Conservation (phyloP, 352 stramenopile genomes). For the Blastocystis sp. region DNA sequence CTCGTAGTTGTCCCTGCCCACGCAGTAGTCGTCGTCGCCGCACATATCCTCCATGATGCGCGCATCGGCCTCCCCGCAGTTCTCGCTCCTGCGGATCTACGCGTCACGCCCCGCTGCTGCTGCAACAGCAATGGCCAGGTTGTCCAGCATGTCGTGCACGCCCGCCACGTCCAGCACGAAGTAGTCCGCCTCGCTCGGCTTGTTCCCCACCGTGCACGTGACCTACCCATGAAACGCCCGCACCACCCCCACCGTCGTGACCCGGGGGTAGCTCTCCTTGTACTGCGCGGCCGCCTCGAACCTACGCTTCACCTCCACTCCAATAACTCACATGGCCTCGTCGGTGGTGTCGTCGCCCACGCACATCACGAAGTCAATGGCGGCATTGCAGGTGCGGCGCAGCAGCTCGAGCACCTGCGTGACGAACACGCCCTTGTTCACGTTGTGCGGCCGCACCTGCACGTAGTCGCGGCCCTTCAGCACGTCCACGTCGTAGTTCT, state of each 20-base stretch:
- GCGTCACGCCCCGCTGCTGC: neutral
- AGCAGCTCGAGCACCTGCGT: conserved; percentile 84
- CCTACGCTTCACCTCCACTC: conserved; percentile 69
- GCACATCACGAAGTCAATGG: conserved; percentile 89
- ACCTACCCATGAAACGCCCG: conserved; percentile 77
- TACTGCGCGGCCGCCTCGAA: conserved; percentile 69
- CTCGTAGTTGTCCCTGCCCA: conserved; percentile 25
- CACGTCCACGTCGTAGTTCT: conserved; percentile 91
- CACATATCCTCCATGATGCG: neutral
- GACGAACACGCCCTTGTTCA: conserved; percentile 96
- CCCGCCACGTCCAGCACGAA: conserved; percentile 95
- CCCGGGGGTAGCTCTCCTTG: conserved; percentile 37
- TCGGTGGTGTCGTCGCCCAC: conserved; percentile 96
- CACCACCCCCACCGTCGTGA: neutral
- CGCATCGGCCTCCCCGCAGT: neutral
- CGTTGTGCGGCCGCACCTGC: conserved; percentile 91
- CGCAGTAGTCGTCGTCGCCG: neutral
- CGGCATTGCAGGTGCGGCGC: conserved; percentile 17
- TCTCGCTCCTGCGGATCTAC: conserved; percentile 44
- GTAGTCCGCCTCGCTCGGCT: conserved; percentile 90
- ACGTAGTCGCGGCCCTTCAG: conserved; percentile 88
- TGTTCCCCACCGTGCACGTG: conserved; percentile 95
- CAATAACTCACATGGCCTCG: conserved; percentile 88
- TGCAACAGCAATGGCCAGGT: conserved; percentile 8
- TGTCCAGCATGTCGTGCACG: conserved; percentile 81